Percentiles rank a stretch among this genome's conserved stretches.
phyloP scores from a whole-genome alignment of 306 rosid genomes.

The Trifolium fragiferum region DNA sequence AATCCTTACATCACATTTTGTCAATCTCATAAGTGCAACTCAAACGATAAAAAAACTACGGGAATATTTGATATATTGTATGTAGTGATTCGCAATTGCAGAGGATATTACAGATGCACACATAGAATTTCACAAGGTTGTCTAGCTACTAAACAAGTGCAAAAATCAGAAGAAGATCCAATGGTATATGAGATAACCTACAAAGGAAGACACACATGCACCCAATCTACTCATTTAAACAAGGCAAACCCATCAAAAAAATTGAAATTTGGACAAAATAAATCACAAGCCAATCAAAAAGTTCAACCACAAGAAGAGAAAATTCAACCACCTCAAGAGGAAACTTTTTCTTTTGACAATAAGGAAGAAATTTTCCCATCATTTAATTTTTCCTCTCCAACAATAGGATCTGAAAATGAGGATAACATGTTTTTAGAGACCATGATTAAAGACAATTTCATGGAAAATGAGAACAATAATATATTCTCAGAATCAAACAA shows the following conservation, averaged over 20 bases:
- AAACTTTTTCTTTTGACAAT: conserved; percentile 36
- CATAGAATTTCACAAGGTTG: conserved; percentile 69
- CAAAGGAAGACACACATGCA: conserved; percentile 74
- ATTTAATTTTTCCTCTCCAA: conserved; percentile 52
- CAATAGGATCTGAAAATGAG: conserved; percentile 47
- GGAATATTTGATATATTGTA: too few species aligned
- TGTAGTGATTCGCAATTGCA: conserved; percentile 52
- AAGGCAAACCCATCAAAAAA: conserved; percentile 41
- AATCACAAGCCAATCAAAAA: conserved; percentile 27
- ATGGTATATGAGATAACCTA: conserved; percentile 55
- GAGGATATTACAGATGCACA: conserved; percentile 86
- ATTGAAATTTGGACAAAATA: conserved; percentile 39
- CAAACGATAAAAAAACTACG: too few species aligned
- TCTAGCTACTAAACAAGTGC: conserved; percentile 88
- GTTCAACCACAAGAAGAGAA: conserved; percentile 38
- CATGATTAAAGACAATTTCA: conserved; percentile 45
- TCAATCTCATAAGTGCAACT: too few species aligned
- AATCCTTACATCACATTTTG: too few species aligned
- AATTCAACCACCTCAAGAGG: conserved; percentile 36
- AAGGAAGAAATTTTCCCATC: conserved; percentile 56
- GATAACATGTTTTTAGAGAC: conserved; percentile 48
- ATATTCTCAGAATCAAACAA: conserved; percentile 55
- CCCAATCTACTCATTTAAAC: conserved; percentile 43
- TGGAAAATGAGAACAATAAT: conserved; percentile 41
- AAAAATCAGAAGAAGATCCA: conserved; percentile 69